Percentiles rank a stretch among this genome's conserved stretches.
These are phyloP conservation scores for Kregervanrija fluxuum DNA, from an alignment of 805 yeast species.

Conservation along the genomic window DNA sequence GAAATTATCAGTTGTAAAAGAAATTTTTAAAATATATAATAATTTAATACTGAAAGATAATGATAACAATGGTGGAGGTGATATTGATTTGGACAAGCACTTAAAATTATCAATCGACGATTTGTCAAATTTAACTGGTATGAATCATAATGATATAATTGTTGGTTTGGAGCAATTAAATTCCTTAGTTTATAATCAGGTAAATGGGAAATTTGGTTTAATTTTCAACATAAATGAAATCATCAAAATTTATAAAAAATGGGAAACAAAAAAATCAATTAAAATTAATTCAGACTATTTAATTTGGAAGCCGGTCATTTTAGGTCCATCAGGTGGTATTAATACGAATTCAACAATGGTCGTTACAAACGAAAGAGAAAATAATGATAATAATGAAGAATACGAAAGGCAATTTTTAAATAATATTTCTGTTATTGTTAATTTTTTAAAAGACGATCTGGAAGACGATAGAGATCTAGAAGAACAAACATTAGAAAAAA, in stretches of 20 bases:
- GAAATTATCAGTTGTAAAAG: conserved; percentile 58
- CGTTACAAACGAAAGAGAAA: conserved; percentile 14
- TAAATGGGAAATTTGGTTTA: conserved; percentile 43
- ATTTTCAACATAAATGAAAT: conserved; percentile 41
- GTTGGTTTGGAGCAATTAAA: conserved; percentile 77
- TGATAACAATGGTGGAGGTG: background rate
- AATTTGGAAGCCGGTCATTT: conserved; percentile 77
- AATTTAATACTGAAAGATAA: conserved; percentile 7
- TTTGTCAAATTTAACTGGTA: conserved; percentile 67
- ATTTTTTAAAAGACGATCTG: conserved; percentile 62
- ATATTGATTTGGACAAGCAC: background rate
- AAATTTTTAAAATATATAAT: conserved; percentile 22
- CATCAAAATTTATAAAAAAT: conserved; percentile 34
- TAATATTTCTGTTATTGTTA: conserved; percentile 49
- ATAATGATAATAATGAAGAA: conserved; percentile 11
- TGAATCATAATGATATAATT: conserved; percentile 80
- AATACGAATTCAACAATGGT: conserved; percentile 48
- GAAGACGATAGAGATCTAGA: conserved; percentile 57
- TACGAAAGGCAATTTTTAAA: conserved; percentile 29
- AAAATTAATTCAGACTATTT: conserved; percentile 45
- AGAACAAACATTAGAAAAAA: conserved; percentile 44
- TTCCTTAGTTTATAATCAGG: conserved; percentile 44
- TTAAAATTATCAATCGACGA: conserved; percentile 45
- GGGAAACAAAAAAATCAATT: conserved; percentile 50
- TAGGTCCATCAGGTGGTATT: conserved; percentile 83